Evolutionary conservation across 1,284 basidiomycete species (phyloP).

Genomic region (Rhodotorula glutinis): DNA sequence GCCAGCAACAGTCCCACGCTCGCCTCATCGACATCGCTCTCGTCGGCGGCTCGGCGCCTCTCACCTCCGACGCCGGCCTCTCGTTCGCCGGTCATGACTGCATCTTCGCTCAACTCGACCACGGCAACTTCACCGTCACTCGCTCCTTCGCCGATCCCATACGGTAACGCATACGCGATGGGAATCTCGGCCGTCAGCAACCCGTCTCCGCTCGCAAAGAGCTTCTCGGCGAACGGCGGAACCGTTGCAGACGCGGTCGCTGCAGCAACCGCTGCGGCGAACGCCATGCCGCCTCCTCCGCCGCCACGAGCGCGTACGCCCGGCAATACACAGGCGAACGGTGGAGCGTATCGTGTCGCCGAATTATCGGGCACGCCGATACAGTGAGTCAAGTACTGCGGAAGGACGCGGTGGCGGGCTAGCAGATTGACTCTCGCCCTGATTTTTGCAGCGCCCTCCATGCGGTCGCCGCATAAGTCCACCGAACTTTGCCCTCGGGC

Average conservation of each 20-base stretch:
- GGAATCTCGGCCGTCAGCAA: neutral
- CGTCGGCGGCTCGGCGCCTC: neutral
- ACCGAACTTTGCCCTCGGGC: neutral
- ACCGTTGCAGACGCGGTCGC: neutral
- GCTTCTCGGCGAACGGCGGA: slow-evolving; percentile 12
- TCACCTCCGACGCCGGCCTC: neutral
- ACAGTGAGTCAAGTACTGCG: neutral
- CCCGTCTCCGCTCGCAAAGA: slow-evolving; percentile 14
- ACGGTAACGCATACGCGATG: neutral
- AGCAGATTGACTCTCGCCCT: neutral
- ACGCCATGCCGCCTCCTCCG: neutral
- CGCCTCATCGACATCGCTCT: neutral
- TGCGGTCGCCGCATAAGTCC: slow-evolving; percentile 2
- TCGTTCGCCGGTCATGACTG: neutral
- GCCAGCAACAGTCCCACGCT: neutral
- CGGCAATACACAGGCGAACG: neutral
- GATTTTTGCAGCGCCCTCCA: neutral
- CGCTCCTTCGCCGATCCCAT: neutral
- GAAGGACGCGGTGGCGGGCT: neutral
- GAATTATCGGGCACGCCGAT: neutral
- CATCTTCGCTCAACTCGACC: neutral
- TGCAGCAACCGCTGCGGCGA: neutral
- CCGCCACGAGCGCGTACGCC: slow-evolving; percentile 5
- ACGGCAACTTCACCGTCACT: neutral
- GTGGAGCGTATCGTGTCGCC: slow-evolving; percentile 5